phyloP scores from a whole-genome alignment of 2,329 filamentous ascomycete species.

The Diaporthe amygdali region DNA sequence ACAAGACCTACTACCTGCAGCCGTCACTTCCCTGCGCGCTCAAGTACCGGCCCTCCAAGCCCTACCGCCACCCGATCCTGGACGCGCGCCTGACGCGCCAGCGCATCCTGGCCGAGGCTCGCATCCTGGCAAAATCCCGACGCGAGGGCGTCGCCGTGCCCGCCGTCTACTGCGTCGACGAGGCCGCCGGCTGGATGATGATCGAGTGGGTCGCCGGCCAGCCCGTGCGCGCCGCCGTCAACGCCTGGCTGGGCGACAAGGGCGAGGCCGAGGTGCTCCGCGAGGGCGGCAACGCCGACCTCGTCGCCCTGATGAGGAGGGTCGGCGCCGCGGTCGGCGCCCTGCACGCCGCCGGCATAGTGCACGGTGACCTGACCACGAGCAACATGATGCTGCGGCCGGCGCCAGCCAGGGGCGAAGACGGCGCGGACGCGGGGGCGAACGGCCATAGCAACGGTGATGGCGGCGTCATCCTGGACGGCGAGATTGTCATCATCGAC shows the following conservation, averaged over 20 bases:
- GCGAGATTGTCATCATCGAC: conserved; percentile 89
- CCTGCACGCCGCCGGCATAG: conserved; percentile 83
- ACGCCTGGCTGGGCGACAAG: conserved; percentile 64
- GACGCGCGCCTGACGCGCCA: conserved; percentile 86
- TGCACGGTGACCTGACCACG: conserved; percentile 95
- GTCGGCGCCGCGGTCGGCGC: conserved; percentile 75
- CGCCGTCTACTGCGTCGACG: conserved; percentile 74
- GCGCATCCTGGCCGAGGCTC: conserved; percentile 86
- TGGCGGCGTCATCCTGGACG: conserved; percentile 50
- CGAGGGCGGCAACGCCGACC: conserved; percentile 49
- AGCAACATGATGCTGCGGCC: conserved; percentile 90
- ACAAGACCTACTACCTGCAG: conserved; percentile 80
- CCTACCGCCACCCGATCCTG: conserved; percentile 88
- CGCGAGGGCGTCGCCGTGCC: conserved; percentile 84
- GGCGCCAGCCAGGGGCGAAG: conserved; percentile 28
- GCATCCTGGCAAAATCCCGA: conserved; percentile 80
- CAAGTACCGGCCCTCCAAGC: conserved; percentile 90
- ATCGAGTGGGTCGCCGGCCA: conserved; percentile 84
- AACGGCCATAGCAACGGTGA: conserved; percentile 26
- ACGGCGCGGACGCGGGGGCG: conserved; percentile 25
- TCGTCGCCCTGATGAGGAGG: conserved; percentile 69
- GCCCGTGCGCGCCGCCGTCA: conserved; percentile 73
- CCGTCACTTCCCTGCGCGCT: conserved; percentile 75
- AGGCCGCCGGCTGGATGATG: conserved; percentile 73
- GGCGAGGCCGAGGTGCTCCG: conserved; percentile 30